Evolutionary conservation across 106 monocot genomes (phyloP), one percentile per base, ranked within the genome.

Genomic region (Triglochin maritima): DNA sequence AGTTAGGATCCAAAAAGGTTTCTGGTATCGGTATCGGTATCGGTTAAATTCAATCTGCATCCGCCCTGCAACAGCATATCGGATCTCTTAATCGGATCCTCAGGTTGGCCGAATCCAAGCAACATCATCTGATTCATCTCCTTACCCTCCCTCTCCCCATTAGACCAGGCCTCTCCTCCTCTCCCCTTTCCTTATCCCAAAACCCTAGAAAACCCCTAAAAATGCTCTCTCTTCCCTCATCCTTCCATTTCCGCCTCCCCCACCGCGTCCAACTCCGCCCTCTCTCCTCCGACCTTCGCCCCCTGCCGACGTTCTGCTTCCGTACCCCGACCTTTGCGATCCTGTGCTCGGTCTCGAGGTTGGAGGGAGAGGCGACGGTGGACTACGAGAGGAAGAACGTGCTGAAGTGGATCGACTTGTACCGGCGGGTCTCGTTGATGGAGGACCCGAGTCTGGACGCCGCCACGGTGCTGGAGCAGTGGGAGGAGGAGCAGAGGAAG

Each of bases 331-430:
- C 9, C 3, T 12, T 29, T 17, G 52, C 44, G 6, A 16, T 50
- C 14, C 49, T 42, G n/a, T 83, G 82, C 79, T 89, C 89, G 48
- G 57, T 81, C 4, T 79, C 82, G 9, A 69, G 83, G 75, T 79
- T 83, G 9, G 76, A 88, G 59, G 82, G 63, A 71, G 80, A 90
- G 51, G 91, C 88, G 2, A 84, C 90, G 0, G 80, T 88, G 11
- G 90, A 96, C 73, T 86, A 75, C 80, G 88, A 88, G 83, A 63
- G 56, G 64, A 63, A 79, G 50, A 73, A 74, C 10, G 44, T 65
- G 59, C 72, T 82, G 16, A 89, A 82, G 56, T 96, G 96, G 96
- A 85, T 74, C 72, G 49, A 77, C 4, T 79, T 96, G 42, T 96
- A 91, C 74, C 77, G 96, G 16, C 60, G 77, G 66, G 81, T 96